A percentile compares a stretch with the other conserved stretches of the same genome.
phyloP scores from a whole-genome alignment of 768 basidiomycete species.

The Clitopilus hobsonii region DNA sequence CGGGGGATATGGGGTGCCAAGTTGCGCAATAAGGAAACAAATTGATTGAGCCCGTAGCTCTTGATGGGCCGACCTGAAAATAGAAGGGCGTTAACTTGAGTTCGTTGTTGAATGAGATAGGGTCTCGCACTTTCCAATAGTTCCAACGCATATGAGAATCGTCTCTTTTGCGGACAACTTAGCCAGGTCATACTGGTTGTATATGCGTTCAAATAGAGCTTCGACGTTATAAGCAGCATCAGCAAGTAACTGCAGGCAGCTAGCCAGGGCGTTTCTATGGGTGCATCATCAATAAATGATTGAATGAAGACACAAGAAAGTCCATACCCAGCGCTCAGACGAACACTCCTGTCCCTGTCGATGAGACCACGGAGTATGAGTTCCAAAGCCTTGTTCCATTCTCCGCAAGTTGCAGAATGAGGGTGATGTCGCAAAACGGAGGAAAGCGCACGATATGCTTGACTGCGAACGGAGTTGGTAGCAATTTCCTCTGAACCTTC shows the following conservation, averaged over 20 bases:
- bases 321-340: slow-evolving; percentile 62
- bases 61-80: slow-evolving; percentile 37
- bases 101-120: not conserved
- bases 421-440: slow-evolving; percentile 39
- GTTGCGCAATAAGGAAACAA: slow-evolving; percentile 57
- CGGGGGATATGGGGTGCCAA: slow-evolving; percentile 64
- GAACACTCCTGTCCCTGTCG: slow-evolving; percentile 52
- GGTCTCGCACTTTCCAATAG: slow-evolving; percentile 42
- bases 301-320: slow-evolving; percentile 3
- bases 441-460: slow-evolving; percentile 35
- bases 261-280: slow-evolving; percentile 40
- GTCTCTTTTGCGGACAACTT: slow-evolving; percentile 58
- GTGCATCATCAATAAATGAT: not conserved
- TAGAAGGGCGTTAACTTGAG: not conserved
- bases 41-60: slow-evolving; percentile 57
- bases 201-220: slow-evolving; percentile 38
- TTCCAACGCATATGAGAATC: slow-evolving; percentile 54
- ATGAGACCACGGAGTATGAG: slow-evolving; percentile 44
- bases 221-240: slow-evolving; percentile 31
- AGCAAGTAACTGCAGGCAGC: slow-evolving; percentile 36
- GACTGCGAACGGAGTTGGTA: slow-evolving; percentile 39
- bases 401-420: slow-evolving; percentile 20
- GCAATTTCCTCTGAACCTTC: slow-evolving; percentile 44
- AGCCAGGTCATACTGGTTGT: slow-evolving; percentile 40
- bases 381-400: slow-evolving; percentile 26